Percentiles rank a stretch among this genome's conserved stretches.
Conservation (phyloP, 352 stramenopile species). For the Pythium periplocum region DNA sequence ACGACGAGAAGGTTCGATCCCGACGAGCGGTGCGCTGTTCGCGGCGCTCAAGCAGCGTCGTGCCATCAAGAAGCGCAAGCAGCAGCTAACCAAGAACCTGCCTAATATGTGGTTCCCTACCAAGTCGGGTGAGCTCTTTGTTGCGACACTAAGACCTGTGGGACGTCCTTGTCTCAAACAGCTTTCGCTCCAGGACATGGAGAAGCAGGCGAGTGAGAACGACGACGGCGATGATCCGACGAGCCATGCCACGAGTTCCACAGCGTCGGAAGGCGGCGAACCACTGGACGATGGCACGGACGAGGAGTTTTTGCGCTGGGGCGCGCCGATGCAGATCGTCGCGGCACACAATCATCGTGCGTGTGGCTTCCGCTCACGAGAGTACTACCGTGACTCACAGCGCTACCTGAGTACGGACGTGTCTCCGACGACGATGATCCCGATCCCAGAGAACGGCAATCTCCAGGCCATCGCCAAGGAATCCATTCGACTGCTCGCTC, state of each 20-base stretch:
- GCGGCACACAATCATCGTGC: slow-evolving; percentile 44
- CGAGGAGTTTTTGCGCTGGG: slow-evolving; percentile 53
- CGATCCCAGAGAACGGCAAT: slow-evolving; percentile 56
- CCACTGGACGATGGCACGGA: slow-evolving; percentile 1
- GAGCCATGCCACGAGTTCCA: too few relatives aligned
- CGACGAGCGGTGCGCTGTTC: too few relatives aligned
- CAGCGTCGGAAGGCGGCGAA: background rate
- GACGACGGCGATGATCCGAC: background rate
- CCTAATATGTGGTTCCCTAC: slow-evolving; percentile 76
- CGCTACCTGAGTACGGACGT: slow-evolving; percentile 65
- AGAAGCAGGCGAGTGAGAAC: slow-evolving; percentile 3
- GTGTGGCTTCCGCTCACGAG: slow-evolving; percentile 55
- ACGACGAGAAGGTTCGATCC: slow-evolving; percentile 13
- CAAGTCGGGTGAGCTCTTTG: slow-evolving; percentile 46
- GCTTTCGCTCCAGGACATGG: too few relatives aligned
- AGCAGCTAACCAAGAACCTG: slow-evolving; percentile 55
- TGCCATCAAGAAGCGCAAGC: slow-evolving; percentile 33
- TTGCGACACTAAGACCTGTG: slow-evolving; percentile 14
- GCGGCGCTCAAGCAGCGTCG: slow-evolving; percentile 5
- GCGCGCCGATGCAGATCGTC: slow-evolving; percentile 53
- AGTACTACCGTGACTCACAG: slow-evolving; percentile 78
- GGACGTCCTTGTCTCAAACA: too few relatives aligned
- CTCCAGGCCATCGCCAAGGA: slow-evolving; percentile 68
- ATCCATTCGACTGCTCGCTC: slow-evolving; percentile 53
- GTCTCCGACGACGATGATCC: slow-evolving; percentile 53